Evolutionary conservation across 495 filamentous ascomycete species (phyloP), one percentile per base, ranked within the genome.

Genomic region (Tuber indicum): DNA sequence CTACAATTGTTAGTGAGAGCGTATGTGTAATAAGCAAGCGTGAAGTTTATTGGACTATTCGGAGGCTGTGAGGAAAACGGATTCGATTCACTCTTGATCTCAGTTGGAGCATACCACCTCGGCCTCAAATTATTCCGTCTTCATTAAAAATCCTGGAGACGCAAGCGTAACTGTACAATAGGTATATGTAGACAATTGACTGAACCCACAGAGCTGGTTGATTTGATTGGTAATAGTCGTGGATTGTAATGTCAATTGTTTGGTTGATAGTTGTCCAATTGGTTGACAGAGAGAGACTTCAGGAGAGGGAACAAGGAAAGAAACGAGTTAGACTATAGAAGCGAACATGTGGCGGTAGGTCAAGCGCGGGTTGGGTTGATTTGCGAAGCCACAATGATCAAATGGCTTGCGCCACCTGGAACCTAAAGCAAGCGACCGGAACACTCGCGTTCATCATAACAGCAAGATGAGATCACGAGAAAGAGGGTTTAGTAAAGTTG

Each of bases 41-140:
- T 5, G 12, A 32, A 66, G 58, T 32, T 32, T n/a, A 66, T 17
- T 32, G 58, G 58, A 32, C 32, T 32, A 66, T 66, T 66, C 58
- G 58, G 58, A 12, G 58, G 58, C 58, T 66, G 58, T 26, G 26
- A 7, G 32, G 58, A 66, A 70, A 80, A 76, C 72, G 79, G 78
- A 80, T 80, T 77, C 78, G 78, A 78, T 79, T 80, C 77, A 80
- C 78, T 77, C 78, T 77, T 80, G 78, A 80, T 80, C 77, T 80
- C 77, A 80, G 78, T 80, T 78, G 85, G 83, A 66, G 32, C 58
- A 32, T 66, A 26, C 58, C 58, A 66, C 58, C 58, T 26, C 58
- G n/a, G n/a, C 58, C 58, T 12, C 16, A 66, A 32, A 5, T 32
- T 23, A 12, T 32, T 32, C 10, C 17, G n/a, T 6, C 26, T n/a